These are phyloP conservation scores for Circinella umbellata DNA, from an alignment of 371 early-diverging fungal genomes.

Conservation along the genomic window DNA sequence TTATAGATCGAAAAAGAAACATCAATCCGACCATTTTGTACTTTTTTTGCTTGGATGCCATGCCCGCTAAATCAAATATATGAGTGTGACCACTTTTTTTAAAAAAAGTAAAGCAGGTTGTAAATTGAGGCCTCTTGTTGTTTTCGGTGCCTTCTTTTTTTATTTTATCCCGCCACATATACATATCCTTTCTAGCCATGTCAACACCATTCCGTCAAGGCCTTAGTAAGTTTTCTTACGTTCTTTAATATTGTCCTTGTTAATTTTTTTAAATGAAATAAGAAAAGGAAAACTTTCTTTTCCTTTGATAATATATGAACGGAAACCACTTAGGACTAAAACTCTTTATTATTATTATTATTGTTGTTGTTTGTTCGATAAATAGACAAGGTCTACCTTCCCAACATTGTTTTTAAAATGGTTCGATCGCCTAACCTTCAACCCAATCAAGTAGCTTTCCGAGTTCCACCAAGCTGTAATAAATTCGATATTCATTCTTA, in stretches of 20 bases:
- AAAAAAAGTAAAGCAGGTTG: too few species aligned
- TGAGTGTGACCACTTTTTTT: too few species aligned
- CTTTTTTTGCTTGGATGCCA: too few species aligned
- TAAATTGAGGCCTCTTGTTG: not conserved
- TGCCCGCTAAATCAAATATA: too few species aligned
- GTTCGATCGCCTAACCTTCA: constrained; percentile 83
- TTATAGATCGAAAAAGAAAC: too few species aligned
- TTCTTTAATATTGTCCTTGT: not conserved
- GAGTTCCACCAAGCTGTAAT: constrained; percentile 90
- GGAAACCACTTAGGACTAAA: too few species aligned
- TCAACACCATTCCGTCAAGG: constrained; percentile 48
- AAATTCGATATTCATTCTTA: constrained; percentile 94
- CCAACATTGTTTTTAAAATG: constrained; percentile 87
- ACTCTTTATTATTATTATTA: not conserved
- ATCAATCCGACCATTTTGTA: too few species aligned
- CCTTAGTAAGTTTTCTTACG: constrained; percentile 35
- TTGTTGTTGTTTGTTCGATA: not conserved
- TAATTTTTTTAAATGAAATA: too few species aligned
- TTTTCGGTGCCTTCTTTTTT: not conserved
- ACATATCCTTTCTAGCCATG: constrained; percentile 20
- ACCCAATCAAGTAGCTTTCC: constrained; percentile 92
- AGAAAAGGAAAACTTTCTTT: too few species aligned
- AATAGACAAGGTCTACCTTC: constrained; percentile 83
- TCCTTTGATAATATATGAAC: too few species aligned
- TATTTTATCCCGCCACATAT: not conserved